Evolutionary conservation across 2,329 filamentous ascomycete species (phyloP).

Genomic region (Stagonosporopsis vannaccii): DNA sequence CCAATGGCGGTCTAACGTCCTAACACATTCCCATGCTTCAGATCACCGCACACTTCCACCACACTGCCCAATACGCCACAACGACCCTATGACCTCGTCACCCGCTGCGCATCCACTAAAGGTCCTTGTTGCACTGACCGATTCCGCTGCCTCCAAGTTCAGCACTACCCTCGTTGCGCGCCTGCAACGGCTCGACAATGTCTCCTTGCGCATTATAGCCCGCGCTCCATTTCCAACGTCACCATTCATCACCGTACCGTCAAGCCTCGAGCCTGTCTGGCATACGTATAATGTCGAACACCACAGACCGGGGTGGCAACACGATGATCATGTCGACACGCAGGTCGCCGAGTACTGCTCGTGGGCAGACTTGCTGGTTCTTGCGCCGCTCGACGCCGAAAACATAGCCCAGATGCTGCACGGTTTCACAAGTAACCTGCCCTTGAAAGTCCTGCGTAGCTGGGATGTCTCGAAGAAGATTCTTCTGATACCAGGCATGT

Average conservation of each 20-base stretch:
- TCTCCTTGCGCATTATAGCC: slow-evolving; percentile 52
- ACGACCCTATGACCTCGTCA: slow-evolving; percentile 31
- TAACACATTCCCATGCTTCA: slow-evolving; percentile 20
- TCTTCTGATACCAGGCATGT: slow-evolving; percentile 87
- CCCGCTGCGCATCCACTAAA: slow-evolving; percentile 40
- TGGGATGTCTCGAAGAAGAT: slow-evolving; percentile 90
- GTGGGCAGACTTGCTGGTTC: slow-evolving; percentile 87
- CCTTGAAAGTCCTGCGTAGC: slow-evolving; percentile 80
- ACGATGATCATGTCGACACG: slow-evolving; percentile 50
- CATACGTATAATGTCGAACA: slow-evolving; percentile 37
- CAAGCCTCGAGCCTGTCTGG: slow-evolving; percentile 41
- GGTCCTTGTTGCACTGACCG: slow-evolving; percentile 71
- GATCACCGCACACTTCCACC: slow-evolving; percentile 11
- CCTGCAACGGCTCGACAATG: slow-evolving; percentile 72
- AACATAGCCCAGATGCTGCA: slow-evolving; percentile 86
- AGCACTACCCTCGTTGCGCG: slow-evolving; percentile 71
- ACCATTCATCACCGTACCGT: slow-evolving; percentile 30
- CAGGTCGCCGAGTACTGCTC: slow-evolving; percentile 75
- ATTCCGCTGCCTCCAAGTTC: slow-evolving; percentile 69
- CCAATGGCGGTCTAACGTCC: slow-evolving; percentile 31
- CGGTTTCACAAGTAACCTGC: slow-evolving; percentile 80
- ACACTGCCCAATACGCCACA: slow-evolving; percentile 11
- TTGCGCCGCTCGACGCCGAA: slow-evolving; percentile 85
- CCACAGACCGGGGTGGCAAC: slow-evolving; percentile 31
- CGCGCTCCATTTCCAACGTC: slow-evolving; percentile 36